phyloP scores from a whole-genome alignment of 2,329 filamentous ascomycete species.

The Ophiostoma novo-ulmi region DNA sequence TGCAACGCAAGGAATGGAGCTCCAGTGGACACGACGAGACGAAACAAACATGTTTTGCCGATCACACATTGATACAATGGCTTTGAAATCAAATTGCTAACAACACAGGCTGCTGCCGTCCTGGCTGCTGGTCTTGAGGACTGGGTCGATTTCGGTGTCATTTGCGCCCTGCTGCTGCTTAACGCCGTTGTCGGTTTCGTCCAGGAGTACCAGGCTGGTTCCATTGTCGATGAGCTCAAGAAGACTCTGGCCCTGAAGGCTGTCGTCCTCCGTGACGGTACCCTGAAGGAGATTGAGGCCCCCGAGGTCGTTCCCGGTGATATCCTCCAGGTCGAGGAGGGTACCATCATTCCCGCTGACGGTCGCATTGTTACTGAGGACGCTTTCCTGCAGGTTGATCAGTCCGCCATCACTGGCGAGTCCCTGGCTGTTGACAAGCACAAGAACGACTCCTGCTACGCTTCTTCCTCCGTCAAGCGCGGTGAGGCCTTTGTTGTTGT shows the following conservation, averaged over 20 bases:
- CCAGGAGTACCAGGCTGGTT: slow-evolving; percentile 85
- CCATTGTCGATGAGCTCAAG: slow-evolving; percentile 85
- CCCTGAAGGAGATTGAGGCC: slow-evolving; percentile 72
- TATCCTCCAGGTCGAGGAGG: slow-evolving; percentile 85
- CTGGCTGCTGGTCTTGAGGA: slow-evolving; percentile 78
- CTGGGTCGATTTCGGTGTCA: slow-evolving; percentile 93
- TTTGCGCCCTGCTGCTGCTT: slow-evolving; percentile 69
- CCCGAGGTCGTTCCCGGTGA: slow-evolving; percentile 83
- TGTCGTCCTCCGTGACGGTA: slow-evolving; percentile 75
- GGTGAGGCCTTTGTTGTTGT: slow-evolving; percentile 80
- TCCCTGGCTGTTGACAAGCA: slow-evolving; percentile 88
- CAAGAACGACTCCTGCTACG: slow-evolving; percentile 72
- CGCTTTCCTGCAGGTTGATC: slow-evolving; percentile 83
- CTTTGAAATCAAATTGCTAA: slow-evolving; percentile 6
- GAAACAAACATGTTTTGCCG: slow-evolving; percentile 23
- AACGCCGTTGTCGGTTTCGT: slow-evolving; percentile 83
- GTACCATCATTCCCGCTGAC: slow-evolving; percentile 86
- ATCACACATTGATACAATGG: slow-evolving; percentile 18
- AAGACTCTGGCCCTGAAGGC: slow-evolving; percentile 75
- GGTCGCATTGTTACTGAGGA: slow-evolving; percentile 78
- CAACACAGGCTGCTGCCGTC: slow-evolving; percentile 60
- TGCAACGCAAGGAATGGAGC: slow-evolving; percentile 10
- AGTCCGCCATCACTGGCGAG: slow-evolving; percentile 87
- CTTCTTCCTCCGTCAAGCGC: slow-evolving; percentile 85
- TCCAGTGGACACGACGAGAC: not conserved